phyloP scores from a whole-genome alignment of 805 yeast genomes.

The Myxozyma melibiosi region DNA sequence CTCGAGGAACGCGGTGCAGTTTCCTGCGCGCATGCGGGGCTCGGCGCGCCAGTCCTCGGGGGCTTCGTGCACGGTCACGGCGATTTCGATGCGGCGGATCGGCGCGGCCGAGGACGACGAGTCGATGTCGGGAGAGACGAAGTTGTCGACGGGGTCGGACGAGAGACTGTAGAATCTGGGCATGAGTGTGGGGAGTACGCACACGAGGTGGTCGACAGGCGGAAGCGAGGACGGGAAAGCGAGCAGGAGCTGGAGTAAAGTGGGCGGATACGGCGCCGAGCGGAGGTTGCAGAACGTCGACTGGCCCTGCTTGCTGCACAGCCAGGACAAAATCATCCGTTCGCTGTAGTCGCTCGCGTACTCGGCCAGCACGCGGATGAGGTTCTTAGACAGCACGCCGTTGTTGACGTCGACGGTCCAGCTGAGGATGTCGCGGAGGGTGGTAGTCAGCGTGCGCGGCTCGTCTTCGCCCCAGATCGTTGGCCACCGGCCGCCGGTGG shows the following conservation, averaged over 20 bases:
- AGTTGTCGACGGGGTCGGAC: constrained; percentile 48
- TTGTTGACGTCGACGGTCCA: constrained; percentile 37
- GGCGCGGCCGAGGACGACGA: neutral
- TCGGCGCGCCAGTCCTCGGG: constrained; percentile 32
- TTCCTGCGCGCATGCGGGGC: constrained; percentile 27
- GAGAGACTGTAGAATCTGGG: constrained; percentile 80
- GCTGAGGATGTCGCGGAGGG: constrained; percentile 33
- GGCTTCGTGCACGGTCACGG: constrained; percentile 37
- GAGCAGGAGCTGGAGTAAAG: constrained; percentile 68
- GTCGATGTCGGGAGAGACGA: constrained; percentile 37
- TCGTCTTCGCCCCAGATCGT: constrained; percentile 38
- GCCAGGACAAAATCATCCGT: constrained; percentile 30
- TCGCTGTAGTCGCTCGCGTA: constrained; percentile 30
- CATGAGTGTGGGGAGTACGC: constrained; percentile 68
- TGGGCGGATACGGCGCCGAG: constrained; percentile 31
- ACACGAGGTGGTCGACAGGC: constrained; percentile 66
- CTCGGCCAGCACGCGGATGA: constrained; percentile 35
- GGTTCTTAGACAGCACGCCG: constrained; percentile 32
- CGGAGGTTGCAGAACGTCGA: constrained; percentile 33
- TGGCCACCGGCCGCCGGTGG: constrained; percentile 38
- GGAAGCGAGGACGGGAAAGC: constrained; percentile 70
- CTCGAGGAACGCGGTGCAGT: constrained; percentile 36
- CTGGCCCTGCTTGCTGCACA: constrained; percentile 35
- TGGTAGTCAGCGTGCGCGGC: constrained; percentile 28
- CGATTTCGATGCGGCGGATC: constrained; percentile 33